Evolutionary conservation across 2,329 filamentous ascomycete genomes (phyloP), one percentile per base, ranked within the genome.

Genomic region (Trichoderma breve): DNA sequence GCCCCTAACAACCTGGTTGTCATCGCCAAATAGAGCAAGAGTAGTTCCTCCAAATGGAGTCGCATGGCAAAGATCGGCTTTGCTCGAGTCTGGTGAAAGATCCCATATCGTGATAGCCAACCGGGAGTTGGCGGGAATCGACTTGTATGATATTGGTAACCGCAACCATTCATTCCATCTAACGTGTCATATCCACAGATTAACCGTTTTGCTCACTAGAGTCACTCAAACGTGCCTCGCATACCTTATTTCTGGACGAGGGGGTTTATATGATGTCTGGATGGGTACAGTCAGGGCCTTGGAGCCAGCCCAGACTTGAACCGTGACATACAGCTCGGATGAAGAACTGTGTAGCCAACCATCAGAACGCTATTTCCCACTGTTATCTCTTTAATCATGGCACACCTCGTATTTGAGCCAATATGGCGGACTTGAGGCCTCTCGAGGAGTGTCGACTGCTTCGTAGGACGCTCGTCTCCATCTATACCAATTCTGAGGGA

Each of bases 161-260:
- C 92, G 90, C 32, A 99, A 88, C 96, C 97, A 99, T 84, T 98
- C 95, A 80, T 97, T 97, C 96, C 96, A 98, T 79, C 90, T 90
- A 72, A 78, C 21, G 43, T 9, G 15, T 39, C 51, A 43, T 14
- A 15, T 24, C n/a, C 3, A 2, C 21, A 61, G 36, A n/a, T n/a
- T 51, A 28, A 11, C 15, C 63, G 15, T 39, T 9, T 6, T 11
- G 24, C 15, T 36, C 11, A 28, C 32, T 11, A 15, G n/a, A 6
- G 9, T 34, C 51, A 3, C n/a, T 26, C 14, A n/a, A 11, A 60
- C 7, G 53, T 24, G 15, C 15, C 15, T 4, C 14, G 47, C 80
- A 67, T 76, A 91, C 86, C 85, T 89, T 83, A 90, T 84, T 78
- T 92, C 90, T 43, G 88, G 88, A 79, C 94, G 94, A 80, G 99